phyloP scores from a whole-genome alignment of 1,139 yeast genomes.

The Diutina rugosa region DNA sequence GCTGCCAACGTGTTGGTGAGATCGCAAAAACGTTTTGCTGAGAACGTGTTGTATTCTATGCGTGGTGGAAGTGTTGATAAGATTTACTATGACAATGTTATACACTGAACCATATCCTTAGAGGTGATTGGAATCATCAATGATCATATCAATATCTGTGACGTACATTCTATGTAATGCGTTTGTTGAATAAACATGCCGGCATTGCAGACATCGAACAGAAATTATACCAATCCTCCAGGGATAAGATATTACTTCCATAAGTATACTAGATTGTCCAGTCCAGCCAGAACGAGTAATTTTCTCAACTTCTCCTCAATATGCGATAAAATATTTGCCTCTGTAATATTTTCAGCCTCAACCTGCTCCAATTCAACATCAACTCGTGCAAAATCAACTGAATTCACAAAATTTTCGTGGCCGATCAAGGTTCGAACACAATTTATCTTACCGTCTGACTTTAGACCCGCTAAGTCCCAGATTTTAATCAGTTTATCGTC shows the following conservation, averaged over 20 bases:
- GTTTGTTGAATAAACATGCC: neutral
- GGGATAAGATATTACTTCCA: conserved; percentile 26
- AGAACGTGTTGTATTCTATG: conserved; percentile 56
- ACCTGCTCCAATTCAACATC: conserved; percentile 8
- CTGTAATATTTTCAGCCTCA: conserved; percentile 9
- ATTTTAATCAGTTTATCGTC: conserved; percentile 69
- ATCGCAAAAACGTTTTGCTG: conserved; percentile 41
- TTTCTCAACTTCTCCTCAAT: conserved; percentile 32
- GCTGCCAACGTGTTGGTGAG: conserved; percentile 70
- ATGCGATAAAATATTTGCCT: conserved; percentile 6
- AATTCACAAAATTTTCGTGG: conserved; percentile 65
- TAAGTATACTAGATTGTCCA: conserved; percentile 37
- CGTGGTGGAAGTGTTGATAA: conserved; percentile 53
- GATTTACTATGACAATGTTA: conserved; percentile 50
- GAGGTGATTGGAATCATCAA: neutral
- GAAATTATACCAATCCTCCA: neutral
- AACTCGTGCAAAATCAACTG: conserved; percentile 47
- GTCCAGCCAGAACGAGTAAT: conserved; percentile 46
- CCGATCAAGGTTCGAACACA: conserved; percentile 41
- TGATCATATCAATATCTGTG: no score
- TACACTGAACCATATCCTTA: conserved; percentile 3
- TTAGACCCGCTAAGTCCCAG: conserved; percentile 60
- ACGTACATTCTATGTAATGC: neutral
- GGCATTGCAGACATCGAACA: neutral
- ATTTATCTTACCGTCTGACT: conserved; percentile 27